Evolutionary conservation across 2,329 filamentous ascomycete genomes (phyloP).

Genomic region (Raffaelea arxii): DNA sequence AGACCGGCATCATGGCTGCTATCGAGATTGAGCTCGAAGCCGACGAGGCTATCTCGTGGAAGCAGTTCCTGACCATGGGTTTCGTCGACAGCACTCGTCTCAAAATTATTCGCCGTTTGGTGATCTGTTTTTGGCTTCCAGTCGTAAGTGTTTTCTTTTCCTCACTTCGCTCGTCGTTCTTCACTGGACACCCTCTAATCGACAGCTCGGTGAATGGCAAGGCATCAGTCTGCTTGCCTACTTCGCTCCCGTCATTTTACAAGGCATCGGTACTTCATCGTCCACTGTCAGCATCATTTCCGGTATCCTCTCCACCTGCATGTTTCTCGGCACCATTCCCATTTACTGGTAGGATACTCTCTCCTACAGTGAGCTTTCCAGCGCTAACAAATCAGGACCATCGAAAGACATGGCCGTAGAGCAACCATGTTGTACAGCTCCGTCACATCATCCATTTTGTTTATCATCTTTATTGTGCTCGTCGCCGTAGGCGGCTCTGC

Average conservation of each 20-base stretch:
- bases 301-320: constrained; percentile 1
- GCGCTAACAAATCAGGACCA: constrained; percentile 1
- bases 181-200: background rate
- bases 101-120: constrained; percentile 1
- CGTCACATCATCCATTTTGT: background rate
- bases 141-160: background rate
- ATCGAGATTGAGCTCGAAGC: constrained; percentile 1
- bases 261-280: background rate
- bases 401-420: constrained; percentile 1
- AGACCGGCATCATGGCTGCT: background rate
- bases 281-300: constrained; percentile 1
- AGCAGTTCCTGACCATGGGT: background rate
- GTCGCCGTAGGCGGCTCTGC: background rate
- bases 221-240: constrained; percentile 4
- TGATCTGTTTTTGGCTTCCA: constrained; percentile 2
- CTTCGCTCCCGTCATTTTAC: background rate
- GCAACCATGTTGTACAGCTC: background rate
- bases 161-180: background rate
- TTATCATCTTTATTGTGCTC: background rate
- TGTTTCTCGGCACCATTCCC: constrained; percentile 2
- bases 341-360: background rate
- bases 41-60: background rate
- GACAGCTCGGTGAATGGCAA: constrained; percentile 2
- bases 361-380: background rate
- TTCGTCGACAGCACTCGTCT: background rate